Base-by-base conservation (phyloP, 208 protist genomes). In the Acanthamoeba royreba region DNA sequence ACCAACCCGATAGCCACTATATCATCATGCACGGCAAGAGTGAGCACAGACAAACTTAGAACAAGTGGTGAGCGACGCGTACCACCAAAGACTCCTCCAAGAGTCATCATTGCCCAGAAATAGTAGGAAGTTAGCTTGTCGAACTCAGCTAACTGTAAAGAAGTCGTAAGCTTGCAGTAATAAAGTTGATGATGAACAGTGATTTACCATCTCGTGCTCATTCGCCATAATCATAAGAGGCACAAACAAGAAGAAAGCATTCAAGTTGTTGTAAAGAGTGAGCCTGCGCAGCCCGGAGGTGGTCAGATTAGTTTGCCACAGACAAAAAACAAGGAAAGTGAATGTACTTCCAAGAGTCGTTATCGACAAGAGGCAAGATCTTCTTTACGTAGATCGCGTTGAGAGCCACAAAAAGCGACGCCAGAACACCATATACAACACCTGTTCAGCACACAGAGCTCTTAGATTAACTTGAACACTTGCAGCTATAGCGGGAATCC, bases 71-170 rank as follows among this genome's bases (percentile, higher is more conserved):
- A 38, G 31, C 0, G 35, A 4, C 4, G 7, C 63, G 33, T 38
- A 81, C 69, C 93, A 0, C 93, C 93, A 40, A 95, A 88, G 72
- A 95, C 31, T 22, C 88, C 93, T 9, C 74, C 61, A 25, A 93
- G 25, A 9, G 77, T 93, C 87, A 85, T 90, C 72, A 95, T 77
- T 4, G 33, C 55, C 93, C 93, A 95, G 58, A 95, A 95, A 22
- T 69, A 81, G 15, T 49, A n/a, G 19, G 42, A 52, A 9, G 0
- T n/a, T 2, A 87, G 38, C 31, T 52, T 87, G 7, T 87, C 79
- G 22, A 87, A 87, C 79, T 87, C 79, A n/a, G 46, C 79, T 47
- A 61, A 4, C 79, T 81, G 40, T 25, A 7, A 69, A 31, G 11
- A 7, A 69, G 22, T 22, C 58, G 58, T 69, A 17, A 69, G 58